Evolutionary conservation across 2,329 filamentous ascomycete genomes (phyloP).

Genomic region (Phyllosticta ampelicida): DNA sequence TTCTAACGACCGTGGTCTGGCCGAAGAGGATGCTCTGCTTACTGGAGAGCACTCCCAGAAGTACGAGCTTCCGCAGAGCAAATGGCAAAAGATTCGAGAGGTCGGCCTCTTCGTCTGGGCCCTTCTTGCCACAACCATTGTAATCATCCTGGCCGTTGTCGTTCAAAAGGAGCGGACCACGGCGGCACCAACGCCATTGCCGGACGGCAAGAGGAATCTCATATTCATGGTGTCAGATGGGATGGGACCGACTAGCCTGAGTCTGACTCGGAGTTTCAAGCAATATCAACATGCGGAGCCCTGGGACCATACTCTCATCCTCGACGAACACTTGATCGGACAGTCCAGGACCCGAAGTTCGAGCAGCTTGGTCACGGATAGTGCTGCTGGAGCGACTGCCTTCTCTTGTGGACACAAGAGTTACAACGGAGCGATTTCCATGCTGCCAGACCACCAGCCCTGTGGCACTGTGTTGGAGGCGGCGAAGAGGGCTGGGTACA

Average conservation of each 20-base stretch:
- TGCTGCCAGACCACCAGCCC: constrained; percentile 71
- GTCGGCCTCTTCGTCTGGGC: constrained; percentile 73
- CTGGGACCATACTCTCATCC: constrained; percentile 59
- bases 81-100: constrained; percentile 57
- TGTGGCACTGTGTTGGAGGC: constrained; percentile 92
- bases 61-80: constrained; percentile 12
- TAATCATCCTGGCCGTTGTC: constrained; percentile 71
- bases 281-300: constrained; percentile 68
- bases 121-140: constrained; percentile 62
- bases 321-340: constrained; percentile 86
- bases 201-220: constrained; percentile 70
- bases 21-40: constrained; percentile 53
- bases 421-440: constrained; percentile 93
- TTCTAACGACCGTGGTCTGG: constrained; percentile 44
- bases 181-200: constrained; percentile 20
- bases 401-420: constrained; percentile 90
- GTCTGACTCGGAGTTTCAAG: constrained; percentile 74
- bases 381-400: constrained; percentile 90
- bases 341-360: constrained; percentile 77
- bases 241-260: constrained; percentile 90
- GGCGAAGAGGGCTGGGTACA: constrained; percentile 82
- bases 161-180: constrained; percentile 54
- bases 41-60: constrained; percentile 39
- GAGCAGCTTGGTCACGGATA: constrained; percentile 83
- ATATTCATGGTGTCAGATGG: constrained; percentile 99